phyloP scores from a whole-genome alignment of 1,139 yeast species.

The Zygosaccharomyces pseudobailii region DNA sequence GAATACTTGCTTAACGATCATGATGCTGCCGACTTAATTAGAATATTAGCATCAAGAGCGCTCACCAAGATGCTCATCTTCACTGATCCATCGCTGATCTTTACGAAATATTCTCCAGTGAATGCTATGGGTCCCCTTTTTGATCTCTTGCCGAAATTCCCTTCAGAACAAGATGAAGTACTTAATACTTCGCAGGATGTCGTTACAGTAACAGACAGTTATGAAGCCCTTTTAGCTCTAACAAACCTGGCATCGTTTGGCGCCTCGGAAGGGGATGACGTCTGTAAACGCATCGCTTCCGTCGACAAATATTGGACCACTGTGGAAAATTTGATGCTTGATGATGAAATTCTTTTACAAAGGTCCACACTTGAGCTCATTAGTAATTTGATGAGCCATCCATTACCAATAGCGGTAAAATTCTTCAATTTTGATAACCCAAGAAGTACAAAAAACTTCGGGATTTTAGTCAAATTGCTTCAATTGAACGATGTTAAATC shows the following conservation, averaged over 20 bases:
- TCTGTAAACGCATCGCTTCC: constrained; percentile 30
- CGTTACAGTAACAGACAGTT: constrained; percentile 33
- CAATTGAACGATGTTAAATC: constrained; percentile 29
- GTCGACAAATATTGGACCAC: constrained; percentile 37
- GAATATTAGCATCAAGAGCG: constrained; percentile 26
- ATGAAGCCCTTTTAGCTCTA: constrained; percentile 45
- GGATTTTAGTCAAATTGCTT: constrained; percentile 27
- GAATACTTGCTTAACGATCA: constrained; percentile 22
- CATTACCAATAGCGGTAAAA: constrained; percentile 29
- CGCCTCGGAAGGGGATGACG: constrained; percentile 35
- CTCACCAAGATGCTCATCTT: constrained; percentile 26
- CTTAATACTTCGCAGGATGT: constrained; percentile 13
- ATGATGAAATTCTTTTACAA: constrained; percentile 25
- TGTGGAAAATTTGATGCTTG: constrained; percentile 37
- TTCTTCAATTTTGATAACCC: constrained; percentile 34
- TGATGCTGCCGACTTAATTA: constrained; percentile 12
- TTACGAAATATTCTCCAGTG: constrained; percentile 29
- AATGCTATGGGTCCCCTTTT: constrained; percentile 30
- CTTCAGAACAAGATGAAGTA: constrained; percentile 4
- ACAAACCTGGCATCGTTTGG: constrained; percentile 45
- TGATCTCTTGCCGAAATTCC: constrained; percentile 22
- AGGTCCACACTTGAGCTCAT: constrained; percentile 30
- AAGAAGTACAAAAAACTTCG: constrained; percentile 29
- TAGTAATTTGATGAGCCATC: constrained; percentile 31
- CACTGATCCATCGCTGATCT: constrained; percentile 29